Percentiles rank a stretch among this genome's conserved stretches.
phyloP scores from a whole-genome alignment of 2,329 filamentous ascomycete genomes.

The Westerdykella aurantiaca region DNA sequence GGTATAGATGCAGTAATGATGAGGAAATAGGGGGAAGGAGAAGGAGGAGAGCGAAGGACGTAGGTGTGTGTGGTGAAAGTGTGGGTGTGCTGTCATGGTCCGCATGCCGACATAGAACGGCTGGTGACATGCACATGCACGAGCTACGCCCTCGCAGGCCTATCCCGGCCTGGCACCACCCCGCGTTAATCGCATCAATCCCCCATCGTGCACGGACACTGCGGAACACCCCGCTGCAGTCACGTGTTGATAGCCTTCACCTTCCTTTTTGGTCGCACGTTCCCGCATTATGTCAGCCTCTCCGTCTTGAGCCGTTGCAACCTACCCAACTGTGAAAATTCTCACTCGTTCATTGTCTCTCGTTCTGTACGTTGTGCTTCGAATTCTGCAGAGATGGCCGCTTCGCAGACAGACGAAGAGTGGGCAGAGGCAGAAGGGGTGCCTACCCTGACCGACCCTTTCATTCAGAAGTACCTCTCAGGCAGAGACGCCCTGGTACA shows the following conservation, averaged over 20 bases:
- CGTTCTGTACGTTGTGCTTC: neutral
- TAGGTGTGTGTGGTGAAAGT: no score
- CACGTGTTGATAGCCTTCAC: neutral
- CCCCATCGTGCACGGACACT: neutral
- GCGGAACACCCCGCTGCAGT: neutral
- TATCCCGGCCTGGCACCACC: neutral
- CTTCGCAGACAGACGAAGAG: constrained; percentile 28
- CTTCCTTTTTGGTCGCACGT: neutral
- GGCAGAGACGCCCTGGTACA: constrained; percentile 70
- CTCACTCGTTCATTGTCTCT: neutral
- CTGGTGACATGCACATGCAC: no score
- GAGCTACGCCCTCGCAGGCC: no score
- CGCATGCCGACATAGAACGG: no score
- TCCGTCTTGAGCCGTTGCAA: neutral
- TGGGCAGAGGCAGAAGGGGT: constrained; percentile 41
- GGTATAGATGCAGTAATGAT: no score
- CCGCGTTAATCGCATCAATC: neutral
- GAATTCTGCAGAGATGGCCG: constrained; percentile 14
- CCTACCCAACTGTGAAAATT: neutral
- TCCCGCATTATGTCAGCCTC: neutral
- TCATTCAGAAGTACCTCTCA: constrained; percentile 74
- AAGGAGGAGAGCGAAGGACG: no score
- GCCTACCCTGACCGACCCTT: constrained; percentile 55
- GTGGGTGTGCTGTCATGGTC: no score
- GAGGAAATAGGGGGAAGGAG: no score